A percentile compares a stretch with the other conserved stretches of the same genome.
phyloP scores from a whole-genome alignment of 306 rosid species.

The Quercus engelmannii region DNA sequence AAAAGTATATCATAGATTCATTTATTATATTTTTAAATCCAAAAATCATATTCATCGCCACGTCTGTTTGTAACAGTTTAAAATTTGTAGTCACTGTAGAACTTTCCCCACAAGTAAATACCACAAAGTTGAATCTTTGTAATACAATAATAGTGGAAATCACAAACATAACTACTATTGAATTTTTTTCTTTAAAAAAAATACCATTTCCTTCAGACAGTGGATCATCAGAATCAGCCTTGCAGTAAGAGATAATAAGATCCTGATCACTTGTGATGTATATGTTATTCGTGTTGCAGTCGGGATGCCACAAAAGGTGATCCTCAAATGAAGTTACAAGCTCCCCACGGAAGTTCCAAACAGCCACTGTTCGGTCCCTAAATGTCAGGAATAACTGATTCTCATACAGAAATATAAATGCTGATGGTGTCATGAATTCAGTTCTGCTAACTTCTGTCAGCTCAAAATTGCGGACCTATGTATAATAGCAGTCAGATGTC shows the following conservation, averaged over 20 bases:
- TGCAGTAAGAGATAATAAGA: conserved; percentile 98
- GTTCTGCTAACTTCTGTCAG: conserved; percentile 84
- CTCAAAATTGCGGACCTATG: conserved; percentile 91
- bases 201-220: conserved; percentile 91
- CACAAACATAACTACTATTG: neutral
- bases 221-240: conserved; percentile 97
- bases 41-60: no score
- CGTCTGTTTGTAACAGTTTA: no score
- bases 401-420: conserved; percentile 93
- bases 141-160: neutral
- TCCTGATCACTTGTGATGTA: conserved; percentile 99
- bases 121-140: neutral
- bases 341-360: conserved; percentile 99
- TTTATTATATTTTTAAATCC: no score
- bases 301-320: conserved; percentile 99
- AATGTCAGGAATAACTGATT: conserved; percentile 92
- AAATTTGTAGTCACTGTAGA: no score
- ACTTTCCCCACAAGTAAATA: neutral
- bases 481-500: conserved; percentile 27
- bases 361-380: conserved; percentile 94
- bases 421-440: conserved; percentile 98
- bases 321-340: conserved; percentile 99
- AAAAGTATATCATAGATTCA: no score
- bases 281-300: conserved; percentile 96
- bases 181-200: neutral